Base-by-base conservation (phyloP, 805 yeast genomes). In the Sporopachydermia quercuum region DNA sequence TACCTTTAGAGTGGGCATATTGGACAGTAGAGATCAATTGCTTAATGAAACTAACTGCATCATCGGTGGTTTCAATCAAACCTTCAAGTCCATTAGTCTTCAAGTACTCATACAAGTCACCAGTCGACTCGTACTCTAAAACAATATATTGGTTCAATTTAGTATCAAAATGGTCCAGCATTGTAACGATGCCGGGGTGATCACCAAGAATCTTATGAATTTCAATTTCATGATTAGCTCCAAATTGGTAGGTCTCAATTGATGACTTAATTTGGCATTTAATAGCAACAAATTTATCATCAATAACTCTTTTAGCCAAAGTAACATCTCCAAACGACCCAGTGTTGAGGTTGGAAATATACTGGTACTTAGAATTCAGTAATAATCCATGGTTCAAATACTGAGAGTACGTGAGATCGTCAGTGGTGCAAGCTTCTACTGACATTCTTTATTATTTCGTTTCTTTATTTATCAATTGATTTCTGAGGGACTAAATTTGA, bases 281-380 rank as follows among this genome's bases (percentile, higher is more conserved):
- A 44, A 89, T 75, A 2, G 96, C 97, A 18, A 82, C 93, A 37
- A 81, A 59, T 41, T 64, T 61, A 33, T 63, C 58, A 17, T 68
- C 65, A 16, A 49, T 47, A 3, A 58, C 49, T 56, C 89, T 95
- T 50, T 75, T 76, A 5, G 95, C 96, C 17, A 89, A 66, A 2
- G 93, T 76, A 5, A 89, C 97, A 37, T 81, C 71, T 39, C 97
- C 97, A 57, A 84, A 89, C 0, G 96, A 84, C 19, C 97, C 97
- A 56, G 84, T 87, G 53, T 87, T 83, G 43, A 42, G 73, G 75
- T 52, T 54, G 13, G 58, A 45, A 16, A 85, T 66, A 49, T 78
- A 78, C 42, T 64, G 61, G 60, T 85, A 89, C 41, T 81, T 65
- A 40, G 65, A 65, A 43, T 76, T 69, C 42, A 84, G 62, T 36